phyloP scores from a whole-genome alignment of 2,329 filamentous ascomycete genomes.

The Pseudocercospora fuligena region DNA sequence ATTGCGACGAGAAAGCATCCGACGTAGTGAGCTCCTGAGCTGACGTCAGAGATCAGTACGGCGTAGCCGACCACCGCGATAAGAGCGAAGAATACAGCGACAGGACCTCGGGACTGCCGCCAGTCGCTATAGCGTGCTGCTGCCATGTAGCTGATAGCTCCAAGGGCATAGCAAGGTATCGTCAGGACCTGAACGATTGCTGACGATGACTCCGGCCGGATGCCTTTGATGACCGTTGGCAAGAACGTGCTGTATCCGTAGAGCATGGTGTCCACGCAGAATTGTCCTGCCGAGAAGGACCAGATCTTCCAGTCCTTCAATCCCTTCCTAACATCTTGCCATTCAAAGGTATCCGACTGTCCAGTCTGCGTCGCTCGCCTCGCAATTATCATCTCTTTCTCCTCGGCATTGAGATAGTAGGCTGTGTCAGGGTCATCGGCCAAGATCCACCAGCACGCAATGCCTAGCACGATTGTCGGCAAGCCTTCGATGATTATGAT shows the following conservation, averaged over 20 bases:
- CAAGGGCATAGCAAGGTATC: conserved; percentile 76
- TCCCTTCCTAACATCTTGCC: conserved; percentile 67
- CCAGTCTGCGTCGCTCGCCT: conserved; percentile 58
- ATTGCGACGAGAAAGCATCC: conserved; percentile 77
- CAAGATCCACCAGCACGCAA: conserved; percentile 50
- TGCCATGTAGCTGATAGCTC: conserved; percentile 70
- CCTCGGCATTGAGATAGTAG: conserved; percentile 62
- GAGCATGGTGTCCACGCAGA: conserved; percentile 75
- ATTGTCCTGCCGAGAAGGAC: conserved; percentile 70
- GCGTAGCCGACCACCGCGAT: conserved; percentile 44
- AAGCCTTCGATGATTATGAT: conserved; percentile 69
- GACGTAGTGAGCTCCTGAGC: conserved; percentile 71
- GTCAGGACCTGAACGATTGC: conserved; percentile 76
- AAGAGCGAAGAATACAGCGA: conserved; percentile 64
- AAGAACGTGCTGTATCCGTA: conserved; percentile 80
- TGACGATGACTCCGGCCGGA: conserved; percentile 64
- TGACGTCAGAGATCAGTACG: conserved; percentile 65
- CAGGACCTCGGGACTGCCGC: conserved; percentile 68
- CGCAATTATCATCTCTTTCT: conserved; percentile 62
- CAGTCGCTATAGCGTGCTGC: conserved; percentile 71
- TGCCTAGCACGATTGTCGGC: conserved; percentile 50
- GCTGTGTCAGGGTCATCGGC: conserved; percentile 70
- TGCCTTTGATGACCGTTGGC: conserved; percentile 75
- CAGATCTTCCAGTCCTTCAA: conserved; percentile 79
- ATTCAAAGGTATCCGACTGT: conserved; percentile 58